Evolutionary conservation across 805 yeast species (phyloP).

Genomic region (Komagataella mondaviorum): DNA sequence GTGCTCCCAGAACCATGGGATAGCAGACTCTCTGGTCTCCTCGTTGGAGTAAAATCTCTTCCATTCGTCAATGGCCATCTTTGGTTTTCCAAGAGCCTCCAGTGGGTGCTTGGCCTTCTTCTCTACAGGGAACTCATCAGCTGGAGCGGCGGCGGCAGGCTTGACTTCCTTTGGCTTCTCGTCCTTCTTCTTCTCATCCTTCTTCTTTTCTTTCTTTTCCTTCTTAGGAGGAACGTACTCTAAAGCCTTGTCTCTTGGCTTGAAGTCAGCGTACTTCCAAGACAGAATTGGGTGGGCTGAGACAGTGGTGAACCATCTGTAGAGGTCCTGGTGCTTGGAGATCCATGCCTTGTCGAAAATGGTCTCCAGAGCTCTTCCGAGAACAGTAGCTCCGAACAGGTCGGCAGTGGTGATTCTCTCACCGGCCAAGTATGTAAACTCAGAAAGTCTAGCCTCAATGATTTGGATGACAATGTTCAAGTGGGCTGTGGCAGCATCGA

Average conservation of each 20-base stretch:
- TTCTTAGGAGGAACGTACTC: conserved; percentile 45
- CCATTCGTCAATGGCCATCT: conserved; percentile 77
- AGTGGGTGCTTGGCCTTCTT: conserved; percentile 90
- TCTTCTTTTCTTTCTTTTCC: conserved; percentile 49
- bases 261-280: conserved; percentile 34
- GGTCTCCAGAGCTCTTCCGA: conserved; percentile 32
- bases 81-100: conserved; percentile 63
- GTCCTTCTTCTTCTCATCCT: conserved; percentile 11
- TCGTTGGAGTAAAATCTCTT: conserved; percentile 94
- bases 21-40: conserved; percentile 86
- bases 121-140: conserved; percentile 27
- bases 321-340: conserved; percentile 29
- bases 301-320: conserved; percentile 37
- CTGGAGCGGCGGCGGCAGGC: conserved; percentile 19
- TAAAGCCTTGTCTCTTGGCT: conserved; percentile 51
- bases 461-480: conserved; percentile 2
- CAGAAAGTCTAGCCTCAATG: conserved; percentile 22
- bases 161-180: conserved; percentile 18
- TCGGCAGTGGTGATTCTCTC: conserved; percentile 33
- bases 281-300: conserved; percentile 30
- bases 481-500: conserved; percentile 12
- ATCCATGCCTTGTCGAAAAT: conserved; percentile 38
- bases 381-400: conserved; percentile 25
- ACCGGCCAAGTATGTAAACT: conserved; percentile 32
- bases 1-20: conserved; percentile 96